A percentile compares a stretch with the other conserved stretches of the same genome.
These are phyloP conservation scores for Draba incana DNA, from an alignment of 345 rosid species.

Conservation along the genomic window DNA sequence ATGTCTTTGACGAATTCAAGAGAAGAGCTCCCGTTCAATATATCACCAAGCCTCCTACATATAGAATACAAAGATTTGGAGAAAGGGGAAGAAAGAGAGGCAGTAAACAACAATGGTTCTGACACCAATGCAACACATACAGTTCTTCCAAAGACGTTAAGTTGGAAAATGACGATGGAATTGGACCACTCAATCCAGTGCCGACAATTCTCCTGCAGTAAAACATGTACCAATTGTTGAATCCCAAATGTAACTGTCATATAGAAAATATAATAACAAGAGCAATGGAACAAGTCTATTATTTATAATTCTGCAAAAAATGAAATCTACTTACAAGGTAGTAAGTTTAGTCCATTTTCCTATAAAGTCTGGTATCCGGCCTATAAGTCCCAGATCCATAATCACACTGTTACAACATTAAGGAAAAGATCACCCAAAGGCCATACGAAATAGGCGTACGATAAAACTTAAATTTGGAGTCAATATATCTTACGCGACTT, in stretches of 20 bases:
- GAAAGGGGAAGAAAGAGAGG: slow-evolving; percentile 7
- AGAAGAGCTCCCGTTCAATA: slow-evolving; percentile 58
- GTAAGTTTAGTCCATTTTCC: slow-evolving; percentile 56
- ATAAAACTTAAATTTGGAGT: background rate
- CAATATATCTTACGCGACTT: slow-evolving; percentile 31
- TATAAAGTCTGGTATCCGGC: slow-evolving; percentile 60
- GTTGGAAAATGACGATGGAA: slow-evolving; percentile 61
- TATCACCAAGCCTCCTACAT: slow-evolving; percentile 67
- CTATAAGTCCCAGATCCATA: slow-evolving; percentile 49
- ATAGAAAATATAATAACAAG: background rate
- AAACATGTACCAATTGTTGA: slow-evolving; percentile 12
- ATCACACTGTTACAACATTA: slow-evolving; percentile 45
- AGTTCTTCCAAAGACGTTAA: slow-evolving; percentile 52
- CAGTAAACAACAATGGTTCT: background rate
- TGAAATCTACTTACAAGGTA: slow-evolving; percentile 46
- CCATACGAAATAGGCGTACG: background rate
- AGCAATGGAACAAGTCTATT: slow-evolving; percentile 2
- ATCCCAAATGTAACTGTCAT: background rate
- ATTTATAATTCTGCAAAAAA: background rate
- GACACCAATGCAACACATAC: slow-evolving; percentile 49
- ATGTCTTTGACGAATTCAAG: slow-evolving; percentile 54
- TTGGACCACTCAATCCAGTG: slow-evolving; percentile 60
- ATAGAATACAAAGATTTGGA: background rate
- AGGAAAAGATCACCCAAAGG: background rate
- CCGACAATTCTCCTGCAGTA: slow-evolving; percentile 60